Conservation (phyloP, 441 rosid genomes). For the Mallotus repandus region DNA sequence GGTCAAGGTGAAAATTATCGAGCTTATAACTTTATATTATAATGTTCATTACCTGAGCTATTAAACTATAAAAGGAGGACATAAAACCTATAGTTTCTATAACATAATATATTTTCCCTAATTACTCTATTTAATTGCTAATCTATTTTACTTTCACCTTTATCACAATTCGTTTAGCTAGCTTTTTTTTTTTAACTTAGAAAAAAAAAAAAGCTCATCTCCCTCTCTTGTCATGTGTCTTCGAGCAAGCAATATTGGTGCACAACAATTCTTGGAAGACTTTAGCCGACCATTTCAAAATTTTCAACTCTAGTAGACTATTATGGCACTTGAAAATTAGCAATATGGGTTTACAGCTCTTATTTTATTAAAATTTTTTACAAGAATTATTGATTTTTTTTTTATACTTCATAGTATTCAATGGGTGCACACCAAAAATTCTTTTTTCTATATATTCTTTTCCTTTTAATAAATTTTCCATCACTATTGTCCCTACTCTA, state of each 20-base stretch:
- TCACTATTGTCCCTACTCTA: not conserved
- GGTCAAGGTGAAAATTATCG: too few relatives aligned
- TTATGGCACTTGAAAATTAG: not conserved
- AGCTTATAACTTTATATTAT: too few relatives aligned
- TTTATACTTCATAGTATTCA: constrained; percentile 7
- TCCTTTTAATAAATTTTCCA: not conserved
- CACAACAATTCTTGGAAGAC: not conserved
- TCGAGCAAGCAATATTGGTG: not conserved
- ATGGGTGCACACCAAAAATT: constrained; percentile 29
- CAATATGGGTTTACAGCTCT: not conserved
- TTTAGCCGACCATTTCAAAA: not conserved
- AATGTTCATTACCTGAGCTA: too few relatives aligned
- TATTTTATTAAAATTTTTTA: not conserved
- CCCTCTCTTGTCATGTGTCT: too few relatives aligned
- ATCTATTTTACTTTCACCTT: too few relatives aligned
- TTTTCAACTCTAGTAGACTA: not conserved
- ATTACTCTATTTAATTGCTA: too few relatives aligned
- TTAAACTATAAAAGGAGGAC: too few relatives aligned
- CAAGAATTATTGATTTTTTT: not conserved
- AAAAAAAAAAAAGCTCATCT: too few relatives aligned
- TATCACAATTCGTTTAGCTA: too few relatives aligned
- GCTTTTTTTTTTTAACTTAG: too few relatives aligned
- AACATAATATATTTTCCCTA: too few relatives aligned
- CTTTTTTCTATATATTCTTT: not conserved
- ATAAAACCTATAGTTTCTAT: too few relatives aligned